A percentile compares a stretch with the other conserved stretches of the same genome.
phyloP scores from a whole-genome alignment of 352 stramenopile genomes.

The Phytopythium kandeliae region DNA sequence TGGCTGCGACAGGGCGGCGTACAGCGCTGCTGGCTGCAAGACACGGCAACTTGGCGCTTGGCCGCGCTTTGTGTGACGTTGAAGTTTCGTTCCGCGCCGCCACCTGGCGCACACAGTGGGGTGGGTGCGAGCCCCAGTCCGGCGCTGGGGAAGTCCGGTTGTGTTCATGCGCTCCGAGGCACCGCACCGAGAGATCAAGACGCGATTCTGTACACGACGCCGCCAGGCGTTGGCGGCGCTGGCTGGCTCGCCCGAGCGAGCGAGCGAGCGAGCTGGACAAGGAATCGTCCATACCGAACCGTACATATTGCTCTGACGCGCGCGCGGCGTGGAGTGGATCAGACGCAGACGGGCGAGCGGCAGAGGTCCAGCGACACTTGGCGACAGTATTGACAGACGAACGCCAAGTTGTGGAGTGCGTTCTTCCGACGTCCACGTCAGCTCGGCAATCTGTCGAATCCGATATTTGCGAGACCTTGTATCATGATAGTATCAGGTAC shows the following conservation, averaged over 20 bases:
- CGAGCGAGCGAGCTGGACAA: too few relatives aligned
- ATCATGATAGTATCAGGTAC: too few relatives aligned
- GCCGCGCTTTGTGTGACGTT: neutral
- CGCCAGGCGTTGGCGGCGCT: too few relatives aligned
- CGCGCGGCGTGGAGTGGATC: too few relatives aligned
- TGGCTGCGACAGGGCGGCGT: neutral
- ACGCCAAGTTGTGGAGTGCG: neutral
- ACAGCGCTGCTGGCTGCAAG: neutral
- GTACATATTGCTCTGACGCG: too few relatives aligned
- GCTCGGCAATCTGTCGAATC: neutral
- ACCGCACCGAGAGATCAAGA: neutral
- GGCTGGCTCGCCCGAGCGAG: too few relatives aligned
- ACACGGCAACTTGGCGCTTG: too few relatives aligned
- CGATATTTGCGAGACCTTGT: neutral
- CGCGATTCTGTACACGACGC: too few relatives aligned
- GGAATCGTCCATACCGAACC: too few relatives aligned
- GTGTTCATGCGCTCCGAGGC: too few relatives aligned
- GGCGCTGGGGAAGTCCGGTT: too few relatives aligned
- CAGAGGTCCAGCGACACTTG: constrained; percentile 2
- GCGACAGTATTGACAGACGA: neutral
- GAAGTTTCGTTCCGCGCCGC: neutral
- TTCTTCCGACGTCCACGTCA: constrained; percentile 9
- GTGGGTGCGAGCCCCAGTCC: too few relatives aligned
- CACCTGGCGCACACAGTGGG: neutral
- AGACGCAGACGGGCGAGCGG: neutral